These are phyloP conservation scores for Ceratobasidium sp. DNA, from an alignment of 1,284 basidiomycete genomes.

Conservation along the genomic window DNA sequence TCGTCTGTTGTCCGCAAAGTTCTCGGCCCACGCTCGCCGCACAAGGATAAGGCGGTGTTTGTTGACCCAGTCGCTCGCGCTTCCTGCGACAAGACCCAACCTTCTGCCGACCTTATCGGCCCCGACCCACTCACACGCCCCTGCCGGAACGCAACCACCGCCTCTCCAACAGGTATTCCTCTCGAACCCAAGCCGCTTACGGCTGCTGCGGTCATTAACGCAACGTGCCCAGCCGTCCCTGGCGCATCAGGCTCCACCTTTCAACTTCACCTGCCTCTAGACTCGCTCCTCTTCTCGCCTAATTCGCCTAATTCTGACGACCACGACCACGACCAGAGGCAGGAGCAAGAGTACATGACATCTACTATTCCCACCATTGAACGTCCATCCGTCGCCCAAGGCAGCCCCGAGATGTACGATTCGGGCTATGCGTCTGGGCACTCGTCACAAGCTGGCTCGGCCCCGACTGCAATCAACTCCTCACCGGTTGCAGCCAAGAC, in stretches of 20 bases:
- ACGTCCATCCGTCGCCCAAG: not conserved
- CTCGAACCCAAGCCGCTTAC: constrained; percentile 13
- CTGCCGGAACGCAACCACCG: constrained; percentile 3
- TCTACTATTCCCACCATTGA: not conserved
- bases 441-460: constrained; percentile 17
- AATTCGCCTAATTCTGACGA: constrained; percentile 16
- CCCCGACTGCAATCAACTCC: not conserved
- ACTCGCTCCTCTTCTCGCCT: constrained; percentile 25
- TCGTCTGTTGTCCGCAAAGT: constrained; percentile 21
- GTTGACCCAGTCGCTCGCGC: not conserved
- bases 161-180: not conserved
- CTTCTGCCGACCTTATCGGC: constrained; percentile 24
- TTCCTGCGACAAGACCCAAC: constrained; percentile 21
- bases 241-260: constrained; percentile 3
- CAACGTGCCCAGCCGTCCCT: constrained; percentile 15
- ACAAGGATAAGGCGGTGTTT: constrained; percentile 8
- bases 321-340: not conserved
- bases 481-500: not conserved
- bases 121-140: constrained; percentile 3
- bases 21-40: not conserved
- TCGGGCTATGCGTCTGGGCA: constrained; percentile 26
- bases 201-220: constrained; percentile 5
- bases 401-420: constrained; percentile 28
- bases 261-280: not conserved
- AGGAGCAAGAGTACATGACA: not conserved